These are phyloP conservation scores for Lactifluus pinguis DNA, from an alignment of 768 basidiomycete species.

Conservation along the genomic window DNA sequence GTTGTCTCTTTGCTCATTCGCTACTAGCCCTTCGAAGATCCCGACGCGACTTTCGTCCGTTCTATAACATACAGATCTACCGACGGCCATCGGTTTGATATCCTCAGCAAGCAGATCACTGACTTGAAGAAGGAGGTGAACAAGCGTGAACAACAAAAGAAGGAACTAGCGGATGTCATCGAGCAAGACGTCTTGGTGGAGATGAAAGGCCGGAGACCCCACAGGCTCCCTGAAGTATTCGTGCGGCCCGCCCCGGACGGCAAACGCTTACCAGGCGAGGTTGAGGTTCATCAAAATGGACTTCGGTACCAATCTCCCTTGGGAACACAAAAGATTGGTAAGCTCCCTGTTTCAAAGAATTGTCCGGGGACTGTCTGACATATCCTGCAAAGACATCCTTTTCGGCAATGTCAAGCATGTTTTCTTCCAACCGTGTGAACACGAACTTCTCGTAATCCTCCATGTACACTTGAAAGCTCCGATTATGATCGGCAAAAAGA, in stretches of 20 bases:
- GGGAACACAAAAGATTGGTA: constrained; percentile 86
- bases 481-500: constrained; percentile 99
- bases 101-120: constrained; percentile 84
- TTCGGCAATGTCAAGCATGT: constrained; percentile 98
- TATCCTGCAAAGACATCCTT: constrained; percentile 57
- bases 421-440: constrained; percentile 98
- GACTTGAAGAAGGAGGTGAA: constrained; percentile 95
- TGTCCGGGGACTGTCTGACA: background rate
- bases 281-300: constrained; percentile 97
- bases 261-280: constrained; percentile 92
- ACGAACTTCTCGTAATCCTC: constrained; percentile 88
- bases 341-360: constrained; percentile 23
- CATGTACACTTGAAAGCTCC: constrained; percentile 91
- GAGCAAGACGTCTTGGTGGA: constrained; percentile 89
- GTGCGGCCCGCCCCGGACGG: constrained; percentile 91
- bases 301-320: constrained; percentile 83
- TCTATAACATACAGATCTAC: constrained; percentile 90
- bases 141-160: constrained; percentile 95
- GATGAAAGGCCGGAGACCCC: constrained; percentile 79
- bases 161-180: constrained; percentile 96
- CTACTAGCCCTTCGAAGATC: constrained; percentile 85
- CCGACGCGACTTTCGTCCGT: constrained; percentile 91
- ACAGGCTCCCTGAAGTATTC: constrained; percentile 84
- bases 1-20: background rate
- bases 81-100: constrained; percentile 84